Base-by-base conservation (phyloP, 202 grass and related monocot genomes). In the Eragrostis tef region DNA sequence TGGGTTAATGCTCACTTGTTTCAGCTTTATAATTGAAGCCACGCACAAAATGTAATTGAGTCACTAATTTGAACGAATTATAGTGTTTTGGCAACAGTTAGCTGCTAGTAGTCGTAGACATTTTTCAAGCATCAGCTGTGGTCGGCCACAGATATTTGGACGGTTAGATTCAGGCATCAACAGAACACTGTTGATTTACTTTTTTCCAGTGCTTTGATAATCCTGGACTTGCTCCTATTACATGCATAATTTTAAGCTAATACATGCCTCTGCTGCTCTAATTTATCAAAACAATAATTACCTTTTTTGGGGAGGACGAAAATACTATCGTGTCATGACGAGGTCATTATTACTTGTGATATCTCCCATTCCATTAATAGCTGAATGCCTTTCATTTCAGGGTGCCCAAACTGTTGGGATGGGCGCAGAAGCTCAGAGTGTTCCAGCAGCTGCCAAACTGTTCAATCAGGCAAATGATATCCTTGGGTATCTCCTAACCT, bases 391-490 rank as follows among this genome's bases (percentile, higher is more conserved):
- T 51, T 64, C 44, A 52, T 90, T 26, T 71, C 67, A 99, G 96
- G 96, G 96, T 24, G 93, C 96, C 44, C 96, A 99, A 88, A 85
- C 87, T 74, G 85, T 96, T 68, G 93, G 96, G 85, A 99, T 99
- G 96, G 96, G 93, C 1, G 83, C 68, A 69, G 93, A 95, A 81
- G 89, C 89, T 88, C 87, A 90, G 62, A 84, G 57, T 59, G 87
- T 92, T 66, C 85, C 73, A 72, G 90, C 90, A 66, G 93, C 90
- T 78, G 87, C 93, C 14, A 82, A 96, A 76, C 81, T 96, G 51
- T 96, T 91, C 51, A 70, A 83, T 59, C 94, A 96, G 84, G 96
- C 93, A 78, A 99, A 93, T 70, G 90, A 95, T 64, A 90, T 93
- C 70, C 96, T 99, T 83, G 90, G 96, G 90, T 99, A 86, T 64